Evolutionary conservation across 2,329 filamentous ascomycete genomes (phyloP).

Genomic region (Leptographium flavum): DNA sequence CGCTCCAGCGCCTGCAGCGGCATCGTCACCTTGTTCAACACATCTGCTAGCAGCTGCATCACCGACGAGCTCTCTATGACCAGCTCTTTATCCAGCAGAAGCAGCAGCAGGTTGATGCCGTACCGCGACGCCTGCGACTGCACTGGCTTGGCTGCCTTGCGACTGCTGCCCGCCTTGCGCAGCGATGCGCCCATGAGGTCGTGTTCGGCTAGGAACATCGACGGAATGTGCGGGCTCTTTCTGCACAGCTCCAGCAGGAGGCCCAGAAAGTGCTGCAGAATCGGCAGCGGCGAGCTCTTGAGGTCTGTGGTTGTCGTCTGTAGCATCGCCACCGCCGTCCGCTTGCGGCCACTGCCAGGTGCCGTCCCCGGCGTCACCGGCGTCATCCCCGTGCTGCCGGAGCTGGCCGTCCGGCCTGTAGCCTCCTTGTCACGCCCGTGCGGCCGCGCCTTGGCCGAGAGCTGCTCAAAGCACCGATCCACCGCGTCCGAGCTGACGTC

Average conservation of each 20-base stretch:
- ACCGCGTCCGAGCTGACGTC: constrained; percentile 89
- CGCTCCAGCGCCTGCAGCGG: constrained; percentile 72
- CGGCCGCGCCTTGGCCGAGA: constrained; percentile 83
- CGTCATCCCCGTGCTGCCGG: constrained; percentile 16
- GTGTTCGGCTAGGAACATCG: constrained; percentile 89
- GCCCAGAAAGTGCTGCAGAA: constrained; percentile 88
- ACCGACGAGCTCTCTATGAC: constrained; percentile 95
- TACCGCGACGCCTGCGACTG: constrained; percentile 75
- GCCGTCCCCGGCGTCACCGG: constrained; percentile 63
- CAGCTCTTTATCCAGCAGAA: constrained; percentile 78
- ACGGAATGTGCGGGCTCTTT: constrained; percentile 75
- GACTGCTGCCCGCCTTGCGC: constrained; percentile 60
- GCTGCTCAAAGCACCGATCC: constrained; percentile 85
- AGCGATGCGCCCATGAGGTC: constrained; percentile 58
- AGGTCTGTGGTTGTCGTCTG: constrained; percentile 64
- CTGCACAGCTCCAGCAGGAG: constrained; percentile 72
- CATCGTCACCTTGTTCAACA: constrained; percentile 77
- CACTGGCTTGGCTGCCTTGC: constrained; percentile 71
- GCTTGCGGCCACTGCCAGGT: constrained; percentile 6
- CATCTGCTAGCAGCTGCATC: constrained; percentile 81
- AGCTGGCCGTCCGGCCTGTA: background rate
- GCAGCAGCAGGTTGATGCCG: constrained; percentile 80
- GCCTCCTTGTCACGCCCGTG: constrained; percentile 43
- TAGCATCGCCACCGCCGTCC: constrained; percentile 34
- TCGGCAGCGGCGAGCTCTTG: constrained; percentile 84